Evolutionary conservation across 768 basidiomycete genomes (phyloP), one percentile per base, ranked within the genome.

Genomic region (Serendipita sp.): DNA sequence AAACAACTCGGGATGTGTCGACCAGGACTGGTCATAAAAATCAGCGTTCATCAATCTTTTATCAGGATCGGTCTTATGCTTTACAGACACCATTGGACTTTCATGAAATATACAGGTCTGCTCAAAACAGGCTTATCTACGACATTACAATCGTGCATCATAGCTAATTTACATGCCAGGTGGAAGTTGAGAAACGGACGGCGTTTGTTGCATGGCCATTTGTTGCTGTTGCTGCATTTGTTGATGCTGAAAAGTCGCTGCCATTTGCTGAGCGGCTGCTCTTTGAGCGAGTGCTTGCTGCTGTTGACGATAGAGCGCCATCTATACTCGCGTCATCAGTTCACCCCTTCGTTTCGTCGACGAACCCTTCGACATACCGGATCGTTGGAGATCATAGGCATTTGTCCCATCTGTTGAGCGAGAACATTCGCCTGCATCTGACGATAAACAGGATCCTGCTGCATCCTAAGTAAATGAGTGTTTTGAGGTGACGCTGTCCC

Each of bases 1-100:
- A 64, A 70, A 69, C 56, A 80, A 81, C 50, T 65, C 51, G 24
- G 70, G 64, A 61, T 75, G 64, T 31, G 33, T 24, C 14, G 62
- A 58, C 53, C 22, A 58, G n/a, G 30, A 58, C 17, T 58, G 45
- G 45, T 48, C n/a, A n/a, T 7, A 9, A 7, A 5, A 48, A n/a
- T 48, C 2, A 48, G 26, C n/a, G 45, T 5, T 48, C 45, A 9
- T 48, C 26, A 20, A 20, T 20, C n/a, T n/a, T 20, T 48, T n/a
- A 7, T n/a, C n/a, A 48, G 5, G 9, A 48, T 38, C 5, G 14
- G 38, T 38, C 2, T 38, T 38, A 38, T 14, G 38, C 14, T 14
- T 38, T 38, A 14, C 38, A 38, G n/a, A n/a, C n/a, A n/a, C n/a
- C n/a, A n/a, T n/a, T n/a, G n/a, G n/a, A n/a, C n/a, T n/a, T n/a